phyloP scores from a whole-genome alignment of 2,329 filamentous ascomycete species.

The Blastomyces gilchristii region DNA sequence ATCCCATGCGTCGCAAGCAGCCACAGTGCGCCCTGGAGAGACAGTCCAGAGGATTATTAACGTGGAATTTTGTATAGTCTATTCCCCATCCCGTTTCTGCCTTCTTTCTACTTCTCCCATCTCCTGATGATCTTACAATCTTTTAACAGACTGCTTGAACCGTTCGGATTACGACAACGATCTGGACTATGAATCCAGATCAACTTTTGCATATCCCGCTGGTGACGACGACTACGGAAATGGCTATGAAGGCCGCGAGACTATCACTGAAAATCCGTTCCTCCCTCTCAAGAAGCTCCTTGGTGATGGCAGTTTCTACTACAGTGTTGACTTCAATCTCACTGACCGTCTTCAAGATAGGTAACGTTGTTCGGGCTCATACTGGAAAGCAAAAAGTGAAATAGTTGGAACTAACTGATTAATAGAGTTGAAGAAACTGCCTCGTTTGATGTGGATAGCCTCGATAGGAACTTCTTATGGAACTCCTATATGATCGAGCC shows the following conservation, averaged over 20 bases:
- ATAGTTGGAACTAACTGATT: conserved; percentile 15
- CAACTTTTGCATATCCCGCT: conserved; percentile 44
- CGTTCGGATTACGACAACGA: conserved; percentile 76
- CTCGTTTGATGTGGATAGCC: conserved; percentile 80
- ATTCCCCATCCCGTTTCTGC: neutral
- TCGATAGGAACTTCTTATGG: conserved; percentile 90
- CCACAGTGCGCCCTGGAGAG: conserved; percentile 75
- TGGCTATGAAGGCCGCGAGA: conserved; percentile 53
- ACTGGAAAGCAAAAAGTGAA: conserved; percentile 6
- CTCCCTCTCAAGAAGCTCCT: conserved; percentile 83
- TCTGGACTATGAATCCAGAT: conserved; percentile 39
- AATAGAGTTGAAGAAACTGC: conserved; percentile 60
- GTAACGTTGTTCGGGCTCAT: conserved; percentile 32
- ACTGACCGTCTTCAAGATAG: conserved; percentile 88
- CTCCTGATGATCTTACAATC: conserved; percentile 10
- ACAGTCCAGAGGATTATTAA: conserved; percentile 76
- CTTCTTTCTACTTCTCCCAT: neutral
- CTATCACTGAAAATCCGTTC: conserved; percentile 74
- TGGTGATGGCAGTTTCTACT: conserved; percentile 91
- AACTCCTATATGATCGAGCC: conserved; percentile 98
- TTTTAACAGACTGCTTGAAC: conserved; percentile 64
- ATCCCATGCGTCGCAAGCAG: conserved; percentile 65
- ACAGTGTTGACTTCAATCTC: conserved; percentile 95
- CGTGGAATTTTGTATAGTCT: conserved; percentile 63
- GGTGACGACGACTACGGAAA: conserved; percentile 45